Conservation (phyloP, 495 filamentous ascomycete genomes). For the Tuber umbilicatum region DNA sequence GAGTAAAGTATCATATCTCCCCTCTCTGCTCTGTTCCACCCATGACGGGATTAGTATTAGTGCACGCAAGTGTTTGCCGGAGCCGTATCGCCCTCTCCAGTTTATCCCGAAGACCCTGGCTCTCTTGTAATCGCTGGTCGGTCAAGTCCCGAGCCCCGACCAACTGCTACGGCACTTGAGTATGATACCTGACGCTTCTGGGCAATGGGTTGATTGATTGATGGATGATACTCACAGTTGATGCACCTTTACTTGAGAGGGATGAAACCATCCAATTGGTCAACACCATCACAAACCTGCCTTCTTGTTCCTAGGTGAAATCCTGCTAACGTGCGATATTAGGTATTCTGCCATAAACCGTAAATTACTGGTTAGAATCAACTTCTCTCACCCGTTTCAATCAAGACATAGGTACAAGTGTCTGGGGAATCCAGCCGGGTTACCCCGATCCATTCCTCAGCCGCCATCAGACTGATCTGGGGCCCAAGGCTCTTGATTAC, state of each 20-base stretch:
- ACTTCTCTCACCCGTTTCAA: conserved; percentile 22
- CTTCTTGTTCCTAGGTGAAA: conserved; percentile 8
- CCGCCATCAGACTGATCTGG: neutral
- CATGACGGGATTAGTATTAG: neutral
- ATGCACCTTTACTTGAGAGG: conserved; percentile 4
- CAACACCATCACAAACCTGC: conserved; percentile 2
- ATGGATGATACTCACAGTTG: no score
- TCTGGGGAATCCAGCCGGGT: neutral
- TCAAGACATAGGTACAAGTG: neutral
- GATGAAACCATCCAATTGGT: conserved; percentile 16
- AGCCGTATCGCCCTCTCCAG: neutral
- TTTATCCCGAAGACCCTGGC: conserved; percentile 7
- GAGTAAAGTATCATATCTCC: neutral
- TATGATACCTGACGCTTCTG: conserved; percentile 27
- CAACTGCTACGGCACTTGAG: neutral
- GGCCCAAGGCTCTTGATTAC: neutral
- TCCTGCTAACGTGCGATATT: conserved; percentile 21
- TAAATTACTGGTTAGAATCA: conserved; percentile 32
- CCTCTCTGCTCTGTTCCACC: neutral
- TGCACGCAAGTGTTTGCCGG: neutral
- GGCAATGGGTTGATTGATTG: conserved; percentile 7
- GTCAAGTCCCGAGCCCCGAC: conserved; percentile 26
- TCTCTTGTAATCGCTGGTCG: conserved; percentile 8
- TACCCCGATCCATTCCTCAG: neutral
- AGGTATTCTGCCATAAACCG: conserved; percentile 30